These are phyloP conservation scores for Candida adriatica DNA, from an alignment of 805 yeast species.

Conservation along the genomic window DNA sequence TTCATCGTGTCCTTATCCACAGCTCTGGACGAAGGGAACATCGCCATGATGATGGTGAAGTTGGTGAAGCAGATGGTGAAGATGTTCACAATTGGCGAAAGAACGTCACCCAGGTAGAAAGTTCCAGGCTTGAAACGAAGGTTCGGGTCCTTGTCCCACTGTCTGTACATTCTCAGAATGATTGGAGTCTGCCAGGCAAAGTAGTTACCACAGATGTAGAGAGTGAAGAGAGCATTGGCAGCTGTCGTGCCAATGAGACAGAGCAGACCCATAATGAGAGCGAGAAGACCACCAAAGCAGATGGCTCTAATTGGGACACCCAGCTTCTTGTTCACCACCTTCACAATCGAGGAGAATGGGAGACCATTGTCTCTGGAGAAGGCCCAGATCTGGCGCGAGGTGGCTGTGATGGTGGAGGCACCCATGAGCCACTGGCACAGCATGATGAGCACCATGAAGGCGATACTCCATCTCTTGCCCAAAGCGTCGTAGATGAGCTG, in stretches of 20 bases:
- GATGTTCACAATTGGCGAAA: slow-evolving; percentile 40
- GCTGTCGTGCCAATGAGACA: slow-evolving; percentile 37
- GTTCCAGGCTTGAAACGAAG: slow-evolving; percentile 55
- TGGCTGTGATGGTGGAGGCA: slow-evolving; percentile 51
- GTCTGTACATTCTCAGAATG: slow-evolving; percentile 25
- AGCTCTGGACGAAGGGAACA: slow-evolving; percentile 48
- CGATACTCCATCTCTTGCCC: slow-evolving; percentile 62
- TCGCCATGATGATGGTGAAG: slow-evolving; percentile 47
- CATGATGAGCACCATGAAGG: slow-evolving; percentile 52
- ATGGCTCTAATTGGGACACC: slow-evolving; percentile 67
- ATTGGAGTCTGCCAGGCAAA: slow-evolving; percentile 37
- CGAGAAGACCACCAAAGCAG: slow-evolving; percentile 31
- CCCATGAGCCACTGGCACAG: slow-evolving; percentile 64
- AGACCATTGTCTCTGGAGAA: slow-evolving; percentile 72
- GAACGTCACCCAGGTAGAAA: slow-evolving; percentile 48
- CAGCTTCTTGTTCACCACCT: slow-evolving; percentile 47
- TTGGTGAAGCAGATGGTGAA: slow-evolving; percentile 41
- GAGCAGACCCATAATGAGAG: slow-evolving; percentile 33
- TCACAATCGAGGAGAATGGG: slow-evolving; percentile 51
- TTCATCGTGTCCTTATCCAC: slow-evolving; percentile 48
- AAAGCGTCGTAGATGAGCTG: slow-evolving; percentile 56
- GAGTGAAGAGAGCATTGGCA: slow-evolving; percentile 37
- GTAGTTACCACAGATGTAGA: slow-evolving; percentile 37
- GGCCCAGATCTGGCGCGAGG: slow-evolving; percentile 67
- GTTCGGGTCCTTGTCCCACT: slow-evolving; percentile 35